Conservation (phyloP, 495 filamentous ascomycete species). For the Trichoderma orchidacearum region DNA sequence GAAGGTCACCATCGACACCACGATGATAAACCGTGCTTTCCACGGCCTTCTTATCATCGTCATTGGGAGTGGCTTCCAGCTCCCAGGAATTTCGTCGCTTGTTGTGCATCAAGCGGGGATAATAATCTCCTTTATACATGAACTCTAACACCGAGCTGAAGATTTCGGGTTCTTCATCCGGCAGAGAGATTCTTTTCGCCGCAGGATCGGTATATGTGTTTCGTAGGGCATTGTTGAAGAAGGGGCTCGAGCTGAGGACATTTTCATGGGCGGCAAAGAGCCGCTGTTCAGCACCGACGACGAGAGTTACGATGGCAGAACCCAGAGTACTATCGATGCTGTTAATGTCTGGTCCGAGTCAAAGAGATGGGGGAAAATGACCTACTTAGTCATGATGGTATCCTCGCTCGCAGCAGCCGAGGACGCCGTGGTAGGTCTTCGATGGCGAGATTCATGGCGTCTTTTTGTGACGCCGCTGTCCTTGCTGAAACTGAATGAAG, state of each 20-base stretch:
- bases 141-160: constrained; percentile 86
- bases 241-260: constrained; percentile 62
- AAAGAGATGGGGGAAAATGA: neutral
- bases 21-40: constrained; percentile 61
- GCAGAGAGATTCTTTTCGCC: constrained; percentile 61
- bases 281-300: constrained; percentile 61
- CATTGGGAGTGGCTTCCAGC: constrained; percentile 40
- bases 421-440: constrained; percentile 21
- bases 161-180: constrained; percentile 76
- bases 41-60: constrained; percentile 22
- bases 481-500: constrained; percentile 26
- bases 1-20: constrained; percentile 48
- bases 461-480: constrained; percentile 30
- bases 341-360: neutral
- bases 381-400: constrained; percentile 12
- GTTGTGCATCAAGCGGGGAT: constrained; percentile 59
- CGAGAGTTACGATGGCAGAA: constrained; percentile 66
- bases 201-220: constrained; percentile 48
- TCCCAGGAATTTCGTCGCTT: constrained; percentile 55
- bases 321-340: constrained; percentile 34
- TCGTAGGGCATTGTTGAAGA: constrained; percentile 51
- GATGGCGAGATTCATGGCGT: constrained; percentile 20
- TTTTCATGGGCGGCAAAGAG: constrained; percentile 88
- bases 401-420: constrained; percentile 16
- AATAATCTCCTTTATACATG: constrained; percentile 89